Conservation (phyloP, 352 stramenopile species). For the Vaucheria bursata region DNA sequence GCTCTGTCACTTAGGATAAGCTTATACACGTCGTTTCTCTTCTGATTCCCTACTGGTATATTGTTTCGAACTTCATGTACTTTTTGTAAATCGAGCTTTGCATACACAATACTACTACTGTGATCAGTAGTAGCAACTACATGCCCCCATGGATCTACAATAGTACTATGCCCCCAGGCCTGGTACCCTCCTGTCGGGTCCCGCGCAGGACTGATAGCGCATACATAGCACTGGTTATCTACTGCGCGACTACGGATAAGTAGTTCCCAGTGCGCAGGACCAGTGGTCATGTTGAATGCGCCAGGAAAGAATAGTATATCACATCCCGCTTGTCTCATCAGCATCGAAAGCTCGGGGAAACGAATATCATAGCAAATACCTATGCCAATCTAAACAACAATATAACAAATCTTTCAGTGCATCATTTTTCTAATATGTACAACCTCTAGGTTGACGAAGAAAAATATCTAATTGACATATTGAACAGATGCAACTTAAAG, state of each 20-base stretch:
- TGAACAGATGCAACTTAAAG: not conserved
- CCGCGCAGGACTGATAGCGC: slow-evolving; percentile 87
- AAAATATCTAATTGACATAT: not conserved
- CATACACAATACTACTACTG: slow-evolving; percentile 79
- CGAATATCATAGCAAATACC: slow-evolving; percentile 99
- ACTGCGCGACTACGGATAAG: slow-evolving; percentile 88
- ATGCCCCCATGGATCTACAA: slow-evolving; percentile 93
- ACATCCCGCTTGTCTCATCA: slow-evolving; percentile 74
- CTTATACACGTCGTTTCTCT: slow-evolving; percentile 84
- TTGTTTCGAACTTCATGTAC: slow-evolving; percentile 86
- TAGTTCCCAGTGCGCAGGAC: slow-evolving; percentile 97
- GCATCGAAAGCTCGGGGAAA: slow-evolving; percentile 95
- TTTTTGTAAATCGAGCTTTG: slow-evolving; percentile 85
- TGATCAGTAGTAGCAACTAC: slow-evolving; percentile 88
- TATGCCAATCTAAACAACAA: slow-evolving; percentile 83
- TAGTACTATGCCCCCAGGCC: slow-evolving; percentile 94
- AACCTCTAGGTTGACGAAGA: not conserved
- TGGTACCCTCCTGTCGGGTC: slow-evolving; percentile 81
- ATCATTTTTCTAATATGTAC: not conserved
- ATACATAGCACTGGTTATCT: slow-evolving; percentile 85
- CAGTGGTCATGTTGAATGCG: slow-evolving; percentile 83
- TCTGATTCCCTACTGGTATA: slow-evolving; percentile 89
- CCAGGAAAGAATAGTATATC: slow-evolving; percentile 73
- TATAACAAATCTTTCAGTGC: slow-evolving; percentile 60
- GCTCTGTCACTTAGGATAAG: too few relatives aligned